Conservation (phyloP, 305 asterid genomes). For the Salvia sclarea region DNA sequence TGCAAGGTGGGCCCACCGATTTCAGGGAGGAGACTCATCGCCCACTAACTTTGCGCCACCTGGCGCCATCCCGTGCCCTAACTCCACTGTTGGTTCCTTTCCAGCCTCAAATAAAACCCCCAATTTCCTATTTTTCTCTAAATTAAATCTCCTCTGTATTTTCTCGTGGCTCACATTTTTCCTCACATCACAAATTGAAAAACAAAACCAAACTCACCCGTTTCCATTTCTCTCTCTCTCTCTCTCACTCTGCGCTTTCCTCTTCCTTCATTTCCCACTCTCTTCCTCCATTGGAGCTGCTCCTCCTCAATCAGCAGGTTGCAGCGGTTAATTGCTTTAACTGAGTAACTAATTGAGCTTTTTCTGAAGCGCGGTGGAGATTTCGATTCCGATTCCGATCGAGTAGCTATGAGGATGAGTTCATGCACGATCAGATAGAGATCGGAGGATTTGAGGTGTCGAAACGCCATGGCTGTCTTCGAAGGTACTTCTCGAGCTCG, state of each 20-base stretch:
- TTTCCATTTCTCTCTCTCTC: neutral
- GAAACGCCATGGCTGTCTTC: slow-evolving; percentile 36
- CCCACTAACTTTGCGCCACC: slow-evolving; percentile 52
- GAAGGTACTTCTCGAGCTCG: slow-evolving; percentile 39
- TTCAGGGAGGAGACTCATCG: slow-evolving; percentile 32
- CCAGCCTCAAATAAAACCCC: slow-evolving; percentile 62
- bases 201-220: slow-evolving; percentile 28
- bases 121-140: slow-evolving; percentile 33
- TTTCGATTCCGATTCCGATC: too few species aligned
- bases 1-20: slow-evolving; percentile 46
- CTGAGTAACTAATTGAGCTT: too few species aligned
- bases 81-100: slow-evolving; percentile 30
- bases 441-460: slow-evolving; percentile 29
- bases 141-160: slow-evolving; percentile 33
- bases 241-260: too few species aligned
- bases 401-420: slow-evolving; percentile 35
- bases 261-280: slow-evolving; percentile 5
- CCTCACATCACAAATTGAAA: slow-evolving; percentile 24
- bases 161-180: slow-evolving; percentile 78
- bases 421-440: slow-evolving; percentile 40
- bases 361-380: too few species aligned
- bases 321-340: slow-evolving; percentile 1
- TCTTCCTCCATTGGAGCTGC: slow-evolving; percentile 13
- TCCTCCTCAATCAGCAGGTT: neutral
- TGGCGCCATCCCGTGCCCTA: slow-evolving; percentile 44